Evolutionary conservation across 805 yeast genomes (phyloP).

Genomic region (Metschnikowia drakensbergensis): DNA sequence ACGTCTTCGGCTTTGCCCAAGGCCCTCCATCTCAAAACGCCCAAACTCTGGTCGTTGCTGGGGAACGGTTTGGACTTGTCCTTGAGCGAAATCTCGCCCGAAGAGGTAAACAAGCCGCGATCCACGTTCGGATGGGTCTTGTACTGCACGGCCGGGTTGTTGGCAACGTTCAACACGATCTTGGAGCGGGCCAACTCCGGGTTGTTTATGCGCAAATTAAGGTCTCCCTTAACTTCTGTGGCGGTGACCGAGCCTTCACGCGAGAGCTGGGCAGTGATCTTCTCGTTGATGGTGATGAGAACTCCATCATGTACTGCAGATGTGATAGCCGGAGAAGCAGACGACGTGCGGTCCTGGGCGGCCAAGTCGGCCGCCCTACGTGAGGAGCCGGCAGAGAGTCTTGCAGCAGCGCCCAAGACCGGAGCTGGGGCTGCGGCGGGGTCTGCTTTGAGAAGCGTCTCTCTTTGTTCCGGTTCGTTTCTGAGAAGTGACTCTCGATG

Average conservation of each 20-base stretch:
- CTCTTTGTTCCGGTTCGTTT: slow-evolving; percentile 18
- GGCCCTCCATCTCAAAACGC: slow-evolving; percentile 90
- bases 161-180: slow-evolving; percentile 50
- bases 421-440: background rate
- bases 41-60: slow-evolving; percentile 81
- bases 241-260: slow-evolving; percentile 74
- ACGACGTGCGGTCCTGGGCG: background rate
- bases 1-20: slow-evolving; percentile 56
- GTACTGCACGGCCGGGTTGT: slow-evolving; percentile 57
- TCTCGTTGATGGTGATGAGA: slow-evolving; percentile 72
- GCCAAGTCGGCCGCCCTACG: background rate
- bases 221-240: slow-evolving; percentile 85
- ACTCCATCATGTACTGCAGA: slow-evolving; percentile 64
- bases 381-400: background rate
- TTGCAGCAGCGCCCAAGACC: background rate
- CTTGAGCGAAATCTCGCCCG: slow-evolving; percentile 64
- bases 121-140: slow-evolving; percentile 98
- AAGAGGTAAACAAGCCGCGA: slow-evolving; percentile 57
- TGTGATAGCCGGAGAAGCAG: slow-evolving; percentile 5
- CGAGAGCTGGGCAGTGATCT: slow-evolving; percentile 67
- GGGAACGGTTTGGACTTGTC: slow-evolving; percentile 83
- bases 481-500: slow-evolving; percentile 20
- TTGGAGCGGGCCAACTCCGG: slow-evolving; percentile 64
- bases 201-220: slow-evolving; percentile 82
- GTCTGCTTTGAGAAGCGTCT: slow-evolving; percentile 22